Evolutionary conservation across 108 stramenopile genomes (phyloP).

Genomic region (Skeletonema marinoi): DNA sequence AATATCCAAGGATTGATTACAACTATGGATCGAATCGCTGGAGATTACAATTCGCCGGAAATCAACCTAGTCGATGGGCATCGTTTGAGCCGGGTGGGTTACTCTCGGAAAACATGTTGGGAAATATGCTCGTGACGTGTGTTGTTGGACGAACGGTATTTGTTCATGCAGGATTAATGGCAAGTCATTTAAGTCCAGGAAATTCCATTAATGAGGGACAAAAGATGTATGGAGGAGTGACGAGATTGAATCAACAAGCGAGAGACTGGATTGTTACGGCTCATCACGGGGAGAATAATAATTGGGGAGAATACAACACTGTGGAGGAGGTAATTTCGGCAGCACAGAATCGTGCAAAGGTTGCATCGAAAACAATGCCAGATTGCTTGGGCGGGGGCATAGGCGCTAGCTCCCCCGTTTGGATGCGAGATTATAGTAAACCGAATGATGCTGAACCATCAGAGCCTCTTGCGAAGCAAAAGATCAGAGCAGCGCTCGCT

Average conservation of each 20-base stretch:
- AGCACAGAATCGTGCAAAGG: slow-evolving; percentile 49
- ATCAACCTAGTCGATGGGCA: slow-evolving; percentile 76
- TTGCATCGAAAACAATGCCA: slow-evolving; percentile 59
- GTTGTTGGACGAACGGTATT: slow-evolving; percentile 73
- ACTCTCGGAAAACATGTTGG: slow-evolving; percentile 48
- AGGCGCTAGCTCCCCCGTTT: slow-evolving; percentile 62
- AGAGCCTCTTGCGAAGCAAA: slow-evolving; percentile 40
- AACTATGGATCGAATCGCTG: slow-evolving; percentile 52
- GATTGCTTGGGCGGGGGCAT: slow-evolving; percentile 64
- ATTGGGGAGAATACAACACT: slow-evolving; percentile 51
- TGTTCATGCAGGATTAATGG: slow-evolving; percentile 79
- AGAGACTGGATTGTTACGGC: slow-evolving; percentile 57
- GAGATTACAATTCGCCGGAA: slow-evolving; percentile 72
- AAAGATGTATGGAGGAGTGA: slow-evolving; percentile 49
- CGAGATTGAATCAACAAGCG: slow-evolving; percentile 59
- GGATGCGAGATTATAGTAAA: slow-evolving; percentile 77
- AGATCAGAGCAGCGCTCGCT: slow-evolving; percentile 40
- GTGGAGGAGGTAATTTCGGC: slow-evolving; percentile 52
- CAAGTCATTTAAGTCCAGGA: slow-evolving; percentile 50
- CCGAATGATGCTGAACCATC: slow-evolving; percentile 59
- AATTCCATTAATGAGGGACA: background rate
- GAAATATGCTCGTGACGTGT: slow-evolving; percentile 73
- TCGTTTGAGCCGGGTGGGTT: slow-evolving; percentile 76
- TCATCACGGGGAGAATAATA: slow-evolving; percentile 49
- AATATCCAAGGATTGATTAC: slow-evolving; percentile 21